Conservation (phyloP, 306 rosid species). For the Dalbergia cochinchinensis region DNA sequence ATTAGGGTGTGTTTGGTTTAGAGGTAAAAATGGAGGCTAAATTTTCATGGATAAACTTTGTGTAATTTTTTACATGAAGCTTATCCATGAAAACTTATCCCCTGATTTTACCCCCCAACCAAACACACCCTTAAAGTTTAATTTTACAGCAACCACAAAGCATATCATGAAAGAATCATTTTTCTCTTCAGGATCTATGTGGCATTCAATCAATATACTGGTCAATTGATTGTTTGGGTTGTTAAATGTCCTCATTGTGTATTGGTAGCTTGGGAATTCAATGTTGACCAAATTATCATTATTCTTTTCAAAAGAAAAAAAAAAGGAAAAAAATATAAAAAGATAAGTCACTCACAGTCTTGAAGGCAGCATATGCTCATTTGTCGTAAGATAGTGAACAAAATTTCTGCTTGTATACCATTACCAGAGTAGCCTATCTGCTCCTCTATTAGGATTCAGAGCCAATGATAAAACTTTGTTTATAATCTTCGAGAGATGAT, state of each 20-base stretch:
- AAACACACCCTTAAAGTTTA: too few species aligned
- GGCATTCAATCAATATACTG: conserved; percentile 13
- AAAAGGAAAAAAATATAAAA: neutral
- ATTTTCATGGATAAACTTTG: too few species aligned
- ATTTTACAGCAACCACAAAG: conserved; percentile 13
- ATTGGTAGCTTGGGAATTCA: conserved; percentile 14
- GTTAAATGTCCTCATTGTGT: conserved; percentile 8
- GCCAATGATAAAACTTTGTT: neutral
- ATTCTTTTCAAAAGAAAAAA: neutral
- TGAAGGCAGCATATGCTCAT: conserved; percentile 20
- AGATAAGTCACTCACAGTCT: neutral
- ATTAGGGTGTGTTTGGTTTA: neutral
- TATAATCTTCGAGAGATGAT: conserved; percentile 11
- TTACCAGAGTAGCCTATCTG: conserved; percentile 3
- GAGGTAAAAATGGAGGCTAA: too few species aligned
- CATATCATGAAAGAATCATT: conserved; percentile 13
- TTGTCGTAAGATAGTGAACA: neutral
- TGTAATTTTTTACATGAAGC: too few species aligned
- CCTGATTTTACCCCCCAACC: too few species aligned
- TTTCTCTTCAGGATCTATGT: conserved; percentile 26
- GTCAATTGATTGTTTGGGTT: conserved; percentile 29
- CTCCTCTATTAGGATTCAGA: conserved; percentile 12
- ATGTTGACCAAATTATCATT: conserved; percentile 18
- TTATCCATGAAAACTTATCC: too few species aligned
- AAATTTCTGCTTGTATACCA: neutral